A percentile compares a stretch with the other conserved stretches of the same genome.
These are phyloP conservation scores for Pharus latifolius DNA, from an alignment of 176 grass and related monocot species.

Conservation along the genomic window DNA sequence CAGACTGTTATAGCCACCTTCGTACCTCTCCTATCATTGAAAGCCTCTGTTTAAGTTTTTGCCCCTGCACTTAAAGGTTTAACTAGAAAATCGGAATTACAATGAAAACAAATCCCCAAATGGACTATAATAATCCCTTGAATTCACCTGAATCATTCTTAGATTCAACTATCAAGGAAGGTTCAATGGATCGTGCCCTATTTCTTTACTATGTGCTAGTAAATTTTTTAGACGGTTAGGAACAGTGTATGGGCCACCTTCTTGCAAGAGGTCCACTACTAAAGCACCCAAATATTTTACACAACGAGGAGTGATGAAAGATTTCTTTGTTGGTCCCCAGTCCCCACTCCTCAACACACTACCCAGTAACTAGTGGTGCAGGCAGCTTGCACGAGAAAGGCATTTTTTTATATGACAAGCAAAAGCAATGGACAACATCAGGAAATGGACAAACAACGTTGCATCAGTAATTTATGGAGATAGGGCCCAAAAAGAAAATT, in stretches of 20 bases:
- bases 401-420: neutral
- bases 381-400: neutral
- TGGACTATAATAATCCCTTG: no score
- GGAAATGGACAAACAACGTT: neutral
- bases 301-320: conserved; percentile 8
- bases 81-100: no score
- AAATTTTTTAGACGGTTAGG: no score
- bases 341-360: neutral
- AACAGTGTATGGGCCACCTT: neutral
- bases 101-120: no score
- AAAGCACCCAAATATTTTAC: neutral
- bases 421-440: neutral
- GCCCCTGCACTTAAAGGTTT: no score
- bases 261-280: neutral
- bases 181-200: no score
- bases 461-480: neutral
- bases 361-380: neutral
- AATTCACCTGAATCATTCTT: no score
- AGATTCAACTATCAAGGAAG: no score
- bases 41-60: no score
- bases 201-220: neutral
- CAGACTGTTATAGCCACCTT: no score
- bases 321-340: neutral
- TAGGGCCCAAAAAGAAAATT: neutral
- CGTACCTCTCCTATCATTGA: no score